Evolutionary conservation across 805 yeast genomes (phyloP), one percentile per base, ranked within the genome.

Genomic region (Metschnikowia koreensis): DNA sequence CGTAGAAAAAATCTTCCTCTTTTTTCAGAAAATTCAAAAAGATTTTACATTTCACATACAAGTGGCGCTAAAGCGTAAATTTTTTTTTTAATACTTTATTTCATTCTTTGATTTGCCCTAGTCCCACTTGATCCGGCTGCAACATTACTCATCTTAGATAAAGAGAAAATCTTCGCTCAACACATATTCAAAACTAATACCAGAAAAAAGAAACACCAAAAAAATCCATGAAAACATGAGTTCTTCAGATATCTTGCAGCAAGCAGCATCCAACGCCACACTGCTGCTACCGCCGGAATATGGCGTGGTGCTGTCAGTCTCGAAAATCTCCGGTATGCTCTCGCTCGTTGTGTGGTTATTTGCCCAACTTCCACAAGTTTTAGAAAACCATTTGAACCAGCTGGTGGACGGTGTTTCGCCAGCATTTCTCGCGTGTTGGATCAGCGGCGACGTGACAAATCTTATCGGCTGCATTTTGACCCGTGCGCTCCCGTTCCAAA

Each of bases 401-500:
- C 64, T 70, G 1, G 76, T 73, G 1, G 59, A 61, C 5, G 77
- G 76, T 0, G 69, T 73, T 0, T 67, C 72, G 36, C 44, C 64
- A 0, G 49, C 63, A 17, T 73, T 73, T 47, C 54, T 73, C 36
- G 51, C 58, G 9, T 65, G 67, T 54, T 70, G 76, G 75, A 66
- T 71, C 37, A 58, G 66, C 5, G 76, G 77, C 15, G 77, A 61
- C 42, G 66, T 75, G 17, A 76, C 83, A 8, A 78, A 82, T 41
- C 66, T 85, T 29, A 43, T 79, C 0, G 97, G 97, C 0, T 89
- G 96, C 54, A 53, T 88, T 0, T 64, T 90, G 44, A 90, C 97
- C 0, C 65, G 80, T 7, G 97, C 92, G 54, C 72, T 90, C 44
- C 82, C 86, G n/a, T 92, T 91, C 68, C 97, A 91, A 65, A 79